Evolutionary conservation across 1,284 basidiomycete species (phyloP).

Genomic region (Sutorius eximius): DNA sequence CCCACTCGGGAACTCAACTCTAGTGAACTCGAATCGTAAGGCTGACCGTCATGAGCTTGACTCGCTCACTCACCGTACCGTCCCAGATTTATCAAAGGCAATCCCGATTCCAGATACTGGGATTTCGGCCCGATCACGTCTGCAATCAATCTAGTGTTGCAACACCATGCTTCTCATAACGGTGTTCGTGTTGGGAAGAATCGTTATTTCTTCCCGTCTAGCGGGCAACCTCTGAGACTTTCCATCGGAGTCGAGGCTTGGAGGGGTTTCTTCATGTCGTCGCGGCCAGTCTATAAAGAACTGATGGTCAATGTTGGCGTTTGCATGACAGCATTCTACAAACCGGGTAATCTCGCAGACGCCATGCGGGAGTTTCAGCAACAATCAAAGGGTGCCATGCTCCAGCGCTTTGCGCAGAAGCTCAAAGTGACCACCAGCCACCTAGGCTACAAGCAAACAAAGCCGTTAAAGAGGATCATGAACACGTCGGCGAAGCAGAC

Average conservation of each 20-base stretch:
- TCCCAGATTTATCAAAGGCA: slow-evolving; percentile 56
- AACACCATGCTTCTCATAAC: slow-evolving; percentile 52
- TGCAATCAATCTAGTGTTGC: slow-evolving; percentile 65
- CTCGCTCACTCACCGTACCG: background rate
- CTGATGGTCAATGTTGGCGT: slow-evolving; percentile 74
- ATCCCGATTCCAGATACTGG: slow-evolving; percentile 40
- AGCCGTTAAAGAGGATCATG: slow-evolving; percentile 49
- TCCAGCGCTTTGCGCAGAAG: slow-evolving; percentile 48
- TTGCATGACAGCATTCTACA: slow-evolving; percentile 72
- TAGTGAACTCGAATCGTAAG: slow-evolving; percentile 50
- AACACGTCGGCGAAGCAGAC: slow-evolving; percentile 46
- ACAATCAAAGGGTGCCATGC: slow-evolving; percentile 48
- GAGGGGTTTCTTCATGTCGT: slow-evolving; percentile 68
- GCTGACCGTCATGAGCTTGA: slow-evolving; percentile 2
- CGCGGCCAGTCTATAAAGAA: slow-evolving; percentile 61
- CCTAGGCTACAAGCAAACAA: slow-evolving; percentile 52
- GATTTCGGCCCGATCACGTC: slow-evolving; percentile 56
- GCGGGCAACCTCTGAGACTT: slow-evolving; percentile 34
- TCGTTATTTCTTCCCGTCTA: slow-evolving; percentile 57
- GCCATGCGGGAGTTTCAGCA: slow-evolving; percentile 49
- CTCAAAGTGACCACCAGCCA: slow-evolving; percentile 60
- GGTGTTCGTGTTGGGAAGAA: slow-evolving; percentile 62
- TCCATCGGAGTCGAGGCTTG: slow-evolving; percentile 55
- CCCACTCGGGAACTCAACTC: slow-evolving; percentile 47
- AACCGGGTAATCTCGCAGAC: slow-evolving; percentile 58